These are phyloP conservation scores for Malus sylvestris DNA, from an alignment of 306 rosid genomes.

Conservation along the genomic window DNA sequence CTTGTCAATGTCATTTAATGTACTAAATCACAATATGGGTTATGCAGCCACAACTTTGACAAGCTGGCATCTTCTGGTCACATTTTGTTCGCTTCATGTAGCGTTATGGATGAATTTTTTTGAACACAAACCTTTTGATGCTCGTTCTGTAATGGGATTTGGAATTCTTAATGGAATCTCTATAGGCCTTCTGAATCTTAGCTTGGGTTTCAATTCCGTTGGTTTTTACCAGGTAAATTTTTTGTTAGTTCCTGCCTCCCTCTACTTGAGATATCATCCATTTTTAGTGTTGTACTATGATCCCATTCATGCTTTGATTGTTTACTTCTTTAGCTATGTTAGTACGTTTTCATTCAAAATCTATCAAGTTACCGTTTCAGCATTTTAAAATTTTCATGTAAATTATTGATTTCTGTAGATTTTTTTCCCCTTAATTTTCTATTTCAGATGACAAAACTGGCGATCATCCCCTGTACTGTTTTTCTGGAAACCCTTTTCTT, in stretches of 20 bases:
- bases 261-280: background rate
- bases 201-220: slow-evolving; percentile 95
- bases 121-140: slow-evolving; percentile 92
- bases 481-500: slow-evolving; percentile 89
- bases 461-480: slow-evolving; percentile 97
- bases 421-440: background rate
- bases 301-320: background rate
- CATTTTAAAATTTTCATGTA: background rate
- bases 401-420: slow-evolving; percentile 1
- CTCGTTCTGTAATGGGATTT: slow-evolving; percentile 86
- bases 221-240: slow-evolving; percentile 85
- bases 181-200: slow-evolving; percentile 92
- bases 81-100: slow-evolving; percentile 91
- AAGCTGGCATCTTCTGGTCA: slow-evolving; percentile 98
- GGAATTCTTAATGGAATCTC: slow-evolving; percentile 95
- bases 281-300: background rate
- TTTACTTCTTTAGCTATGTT: background rate
- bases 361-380: background rate
- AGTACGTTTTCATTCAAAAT: background rate
- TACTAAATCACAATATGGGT: background rate
- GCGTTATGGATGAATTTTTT: slow-evolving; percentile 83
- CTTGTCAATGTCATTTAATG: background rate
- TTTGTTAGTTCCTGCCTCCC: background rate
- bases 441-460: slow-evolving; percentile 91
- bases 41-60: slow-evolving; percentile 90